Percentiles rank a stretch among this genome's conserved stretches.
phyloP scores from a whole-genome alignment of 371 early-diverging fungal genomes.

The Haplosporangium sp. region DNA sequence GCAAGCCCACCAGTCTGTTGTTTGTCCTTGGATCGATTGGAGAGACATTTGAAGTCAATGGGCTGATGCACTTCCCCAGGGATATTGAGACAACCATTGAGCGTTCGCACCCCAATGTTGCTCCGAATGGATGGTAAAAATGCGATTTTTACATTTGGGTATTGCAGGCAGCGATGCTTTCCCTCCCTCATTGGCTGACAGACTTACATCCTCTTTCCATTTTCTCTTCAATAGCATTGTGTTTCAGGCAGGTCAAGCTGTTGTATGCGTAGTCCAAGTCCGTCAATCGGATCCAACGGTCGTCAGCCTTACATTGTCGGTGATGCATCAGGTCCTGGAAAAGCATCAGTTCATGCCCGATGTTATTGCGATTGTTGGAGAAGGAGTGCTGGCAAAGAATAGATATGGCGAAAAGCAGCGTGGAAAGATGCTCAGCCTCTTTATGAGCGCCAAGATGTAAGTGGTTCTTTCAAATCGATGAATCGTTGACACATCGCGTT shows the following conservation, averaged over 20 bases:
- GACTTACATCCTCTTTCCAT: background rate
- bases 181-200: no score
- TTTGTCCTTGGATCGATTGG: constrained; percentile 81
- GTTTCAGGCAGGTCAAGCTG: constrained; percentile 64
- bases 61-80: constrained; percentile 75
- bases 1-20: constrained; percentile 69
- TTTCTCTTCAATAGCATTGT: constrained; percentile 52
- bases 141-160: background rate
- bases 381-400: constrained; percentile 69
- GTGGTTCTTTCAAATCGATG: background rate
- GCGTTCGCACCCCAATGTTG: constrained; percentile 60
- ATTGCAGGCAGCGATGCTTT: no score
- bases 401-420: constrained; percentile 71
- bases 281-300: constrained; percentile 62
- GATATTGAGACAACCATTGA: constrained; percentile 84
- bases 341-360: constrained; percentile 80
- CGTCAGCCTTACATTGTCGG: constrained; percentile 63
- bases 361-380: constrained; percentile 74
- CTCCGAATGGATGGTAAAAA: constrained; percentile 67
- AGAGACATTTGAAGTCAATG: constrained; percentile 79
- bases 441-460: constrained; percentile 55
- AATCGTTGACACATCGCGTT: no score
- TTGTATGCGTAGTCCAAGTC: constrained; percentile 65
- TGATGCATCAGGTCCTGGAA: constrained; percentile 78
- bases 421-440: constrained; percentile 58